Evolutionary conservation across 192 early-diverging fungal genomes (phyloP), one percentile per base, ranked within the genome.

Genomic region (Ambispora gerdemannii): DNA sequence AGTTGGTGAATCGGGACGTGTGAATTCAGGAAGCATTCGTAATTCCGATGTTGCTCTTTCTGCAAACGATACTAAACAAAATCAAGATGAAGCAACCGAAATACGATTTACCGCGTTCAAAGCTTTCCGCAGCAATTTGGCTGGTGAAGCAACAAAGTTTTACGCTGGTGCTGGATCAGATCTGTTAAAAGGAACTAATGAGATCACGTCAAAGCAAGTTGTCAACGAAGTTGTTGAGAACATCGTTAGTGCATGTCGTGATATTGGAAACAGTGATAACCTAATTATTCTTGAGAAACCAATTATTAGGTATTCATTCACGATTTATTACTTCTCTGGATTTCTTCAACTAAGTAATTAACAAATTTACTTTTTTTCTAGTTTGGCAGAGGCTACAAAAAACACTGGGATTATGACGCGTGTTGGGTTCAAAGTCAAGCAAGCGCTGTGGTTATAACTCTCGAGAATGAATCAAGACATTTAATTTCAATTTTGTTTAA

Each of bases 11-110:
- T 73, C 80, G 4, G 58, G 80, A 10, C 63, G 85, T 31, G 68
- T 82, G 65, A 86, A 86, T 66, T 79, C 77, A 4, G 81, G 81
- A 0, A 83, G 80, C 36, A 74, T 86, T 3, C 71, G 75, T 4
- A 86, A 86, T 47, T 56, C 77, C 24, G 49, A 64, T 50, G 17
- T 24, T 22, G 51, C 70, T 1, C n/a, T n/a, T n/a, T n/a, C n/a
- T n/a, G n/a, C n/a, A n/a, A n/a, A n/a, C n/a, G n/a, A n/a, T n/a
- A n/a, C n/a, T n/a, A 35, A 71, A 33, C 35, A 35, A 27, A 25
- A 63, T 11, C 1, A n/a, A 25, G 38, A 73, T 38, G 28, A 71
- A 20, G 73, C 36, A 28, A 43, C 32, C 7, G 31, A 70, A 50
- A 59, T 30, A 15, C n/a, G 30, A 19, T 78, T 69, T 60, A 50